Base-by-base conservation (phyloP, 306 rosid species). In the Carpinus fangiana region DNA sequence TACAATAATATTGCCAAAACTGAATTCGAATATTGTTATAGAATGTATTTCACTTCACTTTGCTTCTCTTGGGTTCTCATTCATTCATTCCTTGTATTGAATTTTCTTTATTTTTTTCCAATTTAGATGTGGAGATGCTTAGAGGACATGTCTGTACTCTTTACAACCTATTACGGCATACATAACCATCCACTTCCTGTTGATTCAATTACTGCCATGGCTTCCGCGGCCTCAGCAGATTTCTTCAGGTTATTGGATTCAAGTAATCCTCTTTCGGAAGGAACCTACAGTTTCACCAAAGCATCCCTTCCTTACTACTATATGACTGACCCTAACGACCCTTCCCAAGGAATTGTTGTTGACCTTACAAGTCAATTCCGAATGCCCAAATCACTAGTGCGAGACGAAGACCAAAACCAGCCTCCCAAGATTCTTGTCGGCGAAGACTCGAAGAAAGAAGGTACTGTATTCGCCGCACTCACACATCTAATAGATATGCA, bases 171-270 rank as follows among this genome's bases (percentile, higher is more conserved):
- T 71, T 97, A 94, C 87, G 98, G 97, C 74, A 94, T 91, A 61
- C 98, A 94, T 55, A 94, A 94, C 72, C 98, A 94, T 87, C 95
- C 98, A 45, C 89, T 94, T 4, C 98, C 97, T 0, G 97, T 94
- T 2, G 98, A 92, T 23, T 95, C 97, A 76, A 90, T 97, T 13
- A 91, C 98, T 13, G 92, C 98, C 46, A 90, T 92, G 97, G 97
- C 97, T 45, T 92, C 98, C 4, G 86, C 90, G 3, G 82, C 90
- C 34, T 31, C 34, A 31, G 34, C 1, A 31, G 34, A 31, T 31
- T 31, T 31, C 34, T 31, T 31, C 2, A 31, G 34, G 34, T 31
- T 31, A 31, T 31, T 31, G 34, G 34, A 31, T 31, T 31, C 34
- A 31, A 31, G 3, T 2, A 31, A 31, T 31, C 34, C 34, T 10